These are phyloP conservation scores for Hygrophoropsis aurantiaca DNA, from an alignment of 768 basidiomycete genomes.

Conservation along the genomic window DNA sequence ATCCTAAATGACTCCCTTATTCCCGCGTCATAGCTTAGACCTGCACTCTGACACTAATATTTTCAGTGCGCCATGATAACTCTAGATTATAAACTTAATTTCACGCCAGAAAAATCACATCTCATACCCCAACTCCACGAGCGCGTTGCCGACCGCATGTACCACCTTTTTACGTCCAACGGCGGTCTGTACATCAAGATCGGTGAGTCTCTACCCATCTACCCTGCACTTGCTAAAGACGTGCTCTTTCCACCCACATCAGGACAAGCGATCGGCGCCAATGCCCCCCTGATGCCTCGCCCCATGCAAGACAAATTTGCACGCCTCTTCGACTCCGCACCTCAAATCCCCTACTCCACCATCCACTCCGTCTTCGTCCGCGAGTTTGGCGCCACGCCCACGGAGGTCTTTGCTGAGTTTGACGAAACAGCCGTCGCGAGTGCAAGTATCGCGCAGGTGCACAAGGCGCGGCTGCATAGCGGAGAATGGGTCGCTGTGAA, in stretches of 20 bases:
- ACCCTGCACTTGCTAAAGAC: neutral
- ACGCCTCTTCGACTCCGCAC: conserved; percentile 85
- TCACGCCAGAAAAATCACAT: conserved; percentile 67
- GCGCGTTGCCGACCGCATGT: conserved; percentile 78
- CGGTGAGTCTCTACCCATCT: conserved; percentile 39
- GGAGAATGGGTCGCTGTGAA: conserved; percentile 87
- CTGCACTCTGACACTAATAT: too few species aligned
- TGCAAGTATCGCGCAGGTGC: conserved; percentile 92
- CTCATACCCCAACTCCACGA: conserved; percentile 80
- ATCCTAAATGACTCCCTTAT: too few species aligned
- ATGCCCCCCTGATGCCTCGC: conserved; percentile 80
- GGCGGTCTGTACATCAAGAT: conserved; percentile 88
- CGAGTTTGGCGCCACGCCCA: conserved; percentile 71
- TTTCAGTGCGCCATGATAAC: conserved; percentile 69
- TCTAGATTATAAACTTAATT: conserved; percentile 87
- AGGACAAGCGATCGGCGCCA: conserved; percentile 82
- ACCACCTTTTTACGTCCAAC: conserved; percentile 75
- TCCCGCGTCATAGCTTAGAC: too few species aligned
- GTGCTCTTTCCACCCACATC: neutral
- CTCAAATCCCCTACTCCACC: conserved; percentile 74
- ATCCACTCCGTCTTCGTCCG: conserved; percentile 64
- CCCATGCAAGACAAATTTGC: conserved; percentile 83
- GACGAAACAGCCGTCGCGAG: conserved; percentile 78
- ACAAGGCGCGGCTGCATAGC: conserved; percentile 61
- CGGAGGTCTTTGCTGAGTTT: conserved; percentile 77